Evolutionary conservation across 2,329 filamentous ascomycete species (phyloP), one percentile per base, ranked within the genome.

Genomic region (Sarocladiaceae sp.): DNA sequence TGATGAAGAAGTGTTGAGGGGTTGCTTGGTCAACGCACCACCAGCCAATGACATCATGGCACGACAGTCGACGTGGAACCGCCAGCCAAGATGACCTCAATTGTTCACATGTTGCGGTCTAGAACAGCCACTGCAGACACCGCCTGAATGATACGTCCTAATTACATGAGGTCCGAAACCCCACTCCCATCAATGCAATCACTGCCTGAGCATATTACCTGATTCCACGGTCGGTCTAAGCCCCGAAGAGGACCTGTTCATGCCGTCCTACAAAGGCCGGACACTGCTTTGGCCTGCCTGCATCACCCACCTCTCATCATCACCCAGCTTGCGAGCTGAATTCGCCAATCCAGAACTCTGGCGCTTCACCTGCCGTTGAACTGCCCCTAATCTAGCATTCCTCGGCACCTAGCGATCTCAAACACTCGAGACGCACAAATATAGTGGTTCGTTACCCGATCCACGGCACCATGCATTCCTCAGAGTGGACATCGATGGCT

Each of bases 1-100:
- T n/a, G n/a, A n/a, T n/a, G n/a, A n/a, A n/a, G n/a, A n/a, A n/a
- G n/a, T n/a, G n/a, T n/a, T n/a, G 23, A n/a, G 33, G 2, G 11
- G 48, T 50, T 50, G 48, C 48, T 33, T 31, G 40, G 48, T 33
- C 48, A 50, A 50, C 48, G 20, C 10, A 12, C 10, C 4, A 15
- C 11, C 27, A 19, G n/a, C 40, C 40, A 43, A 18, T 31, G 24
- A 35, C 29, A 39, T 29, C 40, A 35, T 40, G 37, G 21, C 37
- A 41, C 37, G 37, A 41, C 23, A 41, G 37, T 24, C 10, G 10
- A 15, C 37, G 37, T 41, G 37, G 37, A 16, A 41, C 37, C 21
- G n/a, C 4, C 9, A 3, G 37, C 24, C 37, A 29, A 29, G 37
- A 29, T 27, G 19, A 39, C 21, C 34, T 24, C 19, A 23, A 15